Base-by-base conservation (phyloP, 306 rosid species). In the Pyrus communis region DNA sequence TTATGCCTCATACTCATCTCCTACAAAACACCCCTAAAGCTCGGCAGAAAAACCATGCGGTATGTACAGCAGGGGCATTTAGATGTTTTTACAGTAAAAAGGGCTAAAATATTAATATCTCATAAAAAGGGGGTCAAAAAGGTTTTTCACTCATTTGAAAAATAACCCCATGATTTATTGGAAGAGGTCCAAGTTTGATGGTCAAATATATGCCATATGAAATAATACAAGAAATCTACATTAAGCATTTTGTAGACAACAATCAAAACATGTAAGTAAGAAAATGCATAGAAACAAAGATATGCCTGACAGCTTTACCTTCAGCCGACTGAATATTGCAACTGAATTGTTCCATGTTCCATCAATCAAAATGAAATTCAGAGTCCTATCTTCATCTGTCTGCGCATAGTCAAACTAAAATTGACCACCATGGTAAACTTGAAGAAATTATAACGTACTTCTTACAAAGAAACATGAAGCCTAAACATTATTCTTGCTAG, bases 311-410 rank as follows among this genome's bases (percentile, higher is more conserved):
- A 80, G 11, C 54, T 43, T 73, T 78, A 94, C 98, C 98, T 90
- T 93, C 77, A 94, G 93, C 59, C 98, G 94, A 81, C 87, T 81
- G 87, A 94, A 87, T 96, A 94, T 94, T 63, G 97, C 97, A 71
- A 87, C 97, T 68, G 98, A 94, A 84, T 90, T 94, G 84, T 92
- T 94, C 98, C 97, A 94, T n/a, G 98, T 94, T 61, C 98, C 98
- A 84, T 94, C 98, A 86, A 94, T 87, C 81, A 94, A 86, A 85
- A 94, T 86, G 76, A 94, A 91, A 86, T 94, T 93, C 78, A 85
- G 86, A 58, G 77, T 81, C 74, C 70, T 79, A 75, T 87, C 90
- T 67, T 63, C 88, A 83, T 88, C 81, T 75, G 76, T 77, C 93
- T 91, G 92, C 76, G 83, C 84, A 85, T 30, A 81, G 80, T 80